Base-by-base conservation (phyloP, 1,284 basidiomycete genomes). In the Moesziomyces sp. region DNA sequence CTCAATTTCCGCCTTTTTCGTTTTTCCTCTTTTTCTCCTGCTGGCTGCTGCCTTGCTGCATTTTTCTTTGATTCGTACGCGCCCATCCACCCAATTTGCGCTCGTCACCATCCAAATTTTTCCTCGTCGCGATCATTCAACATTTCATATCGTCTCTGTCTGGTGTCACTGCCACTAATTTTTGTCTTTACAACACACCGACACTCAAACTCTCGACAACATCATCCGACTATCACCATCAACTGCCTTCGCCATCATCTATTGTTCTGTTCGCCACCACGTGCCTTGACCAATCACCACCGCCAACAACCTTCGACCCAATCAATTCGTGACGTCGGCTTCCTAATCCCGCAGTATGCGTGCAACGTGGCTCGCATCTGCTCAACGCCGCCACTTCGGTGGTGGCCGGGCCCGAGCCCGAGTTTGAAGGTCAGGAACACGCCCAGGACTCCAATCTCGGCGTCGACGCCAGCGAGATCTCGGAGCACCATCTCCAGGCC, bases 401-500 rank as follows among this genome's bases (percentile, higher is more conserved):
- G 64, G 71, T 78, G 63, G 66, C 71, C 35, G 78, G 76, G 49
- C 60, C 74, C 13, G 76, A 74, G 42, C 69, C 80, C 24, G 79
- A 80, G 52, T 78, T 82, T 47, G 80, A 81, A 57, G 73, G 72
- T 24, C 76, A 73, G 26, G 80, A 82, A 7, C 64, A 76, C 49
- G 73, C 74, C 26, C 79, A 80, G 40, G 80, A 82, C 49, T 74
- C 72, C 5, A 78, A 77, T 10, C 70, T 82, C 35, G 80, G 80
- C 64, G 80, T 82, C 14, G 80, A 82, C 33, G 74, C 77, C 19
- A 76, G 66, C 63, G 80, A 82, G 30, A 73, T 82, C 33, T 75
- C 77, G 43, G 82, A 83, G 50, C 81, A 83, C 65, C 82, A 83
- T 68, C 51, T 83, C 46, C 82, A 83, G 57, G 82, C 82, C 11